Conservation (phyloP, 495 filamentous ascomycete genomes). For the Aspergillus homomorphus region DNA sequence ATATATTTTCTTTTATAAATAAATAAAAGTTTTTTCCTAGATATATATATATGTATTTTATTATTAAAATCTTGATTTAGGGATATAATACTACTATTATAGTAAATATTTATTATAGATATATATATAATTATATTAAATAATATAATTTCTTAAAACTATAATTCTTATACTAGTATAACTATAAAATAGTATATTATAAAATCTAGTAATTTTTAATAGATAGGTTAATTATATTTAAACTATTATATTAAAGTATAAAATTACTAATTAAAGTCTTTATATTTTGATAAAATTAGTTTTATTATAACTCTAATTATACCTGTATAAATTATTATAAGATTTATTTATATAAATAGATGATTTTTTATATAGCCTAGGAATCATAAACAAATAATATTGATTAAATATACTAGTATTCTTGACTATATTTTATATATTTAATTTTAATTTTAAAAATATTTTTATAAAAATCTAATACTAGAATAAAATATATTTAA, state of each 20-base stretch:
- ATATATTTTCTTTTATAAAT: background rate
- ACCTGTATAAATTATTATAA: background rate
- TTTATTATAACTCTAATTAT: no score
- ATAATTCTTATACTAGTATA: background rate
- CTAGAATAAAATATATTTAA: background rate
- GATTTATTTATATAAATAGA: background rate
- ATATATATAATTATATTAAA: slow-evolving; percentile 2
- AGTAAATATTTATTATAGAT: background rate
- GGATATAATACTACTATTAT: background rate
- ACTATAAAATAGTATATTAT: background rate
- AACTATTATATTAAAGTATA: background rate
- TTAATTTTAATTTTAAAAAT: slow-evolving; percentile 30
- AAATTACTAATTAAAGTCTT: no score
- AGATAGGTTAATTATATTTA: background rate
- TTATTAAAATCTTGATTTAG: background rate
- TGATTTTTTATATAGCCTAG: slow-evolving; percentile 23
- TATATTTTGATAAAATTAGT: no score
- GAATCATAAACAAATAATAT: slow-evolving; percentile 38
- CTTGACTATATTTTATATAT: slow-evolving; percentile 12
- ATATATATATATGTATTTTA: background rate
- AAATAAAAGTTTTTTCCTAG: background rate
- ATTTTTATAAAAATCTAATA: slow-evolving; percentile 27
- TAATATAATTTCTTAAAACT: background rate
- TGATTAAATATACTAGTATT: slow-evolving; percentile 32
- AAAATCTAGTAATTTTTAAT: background rate